Evolutionary conservation across 192 early-diverging fungal genomes (phyloP), one percentile per base, ranked within the genome.

Genomic region (Bifiguratus adelaidae): DNA sequence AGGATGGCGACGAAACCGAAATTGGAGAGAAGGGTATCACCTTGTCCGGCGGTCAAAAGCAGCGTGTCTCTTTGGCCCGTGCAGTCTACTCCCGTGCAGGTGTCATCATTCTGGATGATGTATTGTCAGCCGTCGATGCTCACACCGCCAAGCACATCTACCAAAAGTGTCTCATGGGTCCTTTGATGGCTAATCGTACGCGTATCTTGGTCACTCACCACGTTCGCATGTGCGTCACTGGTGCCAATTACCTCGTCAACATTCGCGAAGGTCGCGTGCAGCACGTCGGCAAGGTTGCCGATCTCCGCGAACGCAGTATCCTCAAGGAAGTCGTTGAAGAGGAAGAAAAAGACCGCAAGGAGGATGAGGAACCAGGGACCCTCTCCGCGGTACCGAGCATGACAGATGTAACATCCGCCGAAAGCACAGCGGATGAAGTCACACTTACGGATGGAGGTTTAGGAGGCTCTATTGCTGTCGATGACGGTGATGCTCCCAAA

Each of bases 41-140:
- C 0, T 68, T 93, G n/a, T 85, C 82, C 16, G 92, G 91, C 22
- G 89, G 86, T 7, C 92, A 95, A 65, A 93, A 91, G 64, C 84
- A 84, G 47, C 67, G 92, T 23, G 77, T 98, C 25, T 64, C 88
- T 0, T 70, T 96, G 18, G 92, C 89, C 1, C 73, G 94, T 12
- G 91, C 91, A 8, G 75, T 94, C 9, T 97, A 93, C 55, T 76
- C 70, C 27, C 46, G 65, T n/a, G 75, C 81, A 1, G 64, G 70
- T 4, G 70, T 71, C 27, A 53, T 94, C 21, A 44, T 94, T 2
- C 72, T 91, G 47, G 92, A 96, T 63, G 92, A 93, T 59, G 83
- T 78, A 32, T 71, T 96, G 20, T 86, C 83, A 1, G 92, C 93
- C 4, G 91, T 97, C 0, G 96, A 99, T 55, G 80, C 45, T 9